phyloP scores from a whole-genome alignment of 768 basidiomycete genomes.

The Auriscalpium vulgare region DNA sequence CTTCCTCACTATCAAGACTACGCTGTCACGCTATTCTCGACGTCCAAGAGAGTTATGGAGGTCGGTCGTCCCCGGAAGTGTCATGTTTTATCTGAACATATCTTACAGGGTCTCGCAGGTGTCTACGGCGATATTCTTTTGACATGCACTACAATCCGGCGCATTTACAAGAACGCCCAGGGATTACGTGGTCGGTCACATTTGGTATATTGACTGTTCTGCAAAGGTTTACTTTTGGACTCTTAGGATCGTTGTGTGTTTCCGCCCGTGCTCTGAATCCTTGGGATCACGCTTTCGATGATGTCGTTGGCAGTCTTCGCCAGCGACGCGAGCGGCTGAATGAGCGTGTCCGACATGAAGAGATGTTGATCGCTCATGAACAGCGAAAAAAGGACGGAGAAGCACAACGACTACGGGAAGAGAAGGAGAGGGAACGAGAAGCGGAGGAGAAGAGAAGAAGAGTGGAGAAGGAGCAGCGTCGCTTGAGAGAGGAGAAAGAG shows the following conservation, averaged over 20 bases:
- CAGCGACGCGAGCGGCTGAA: not conserved
- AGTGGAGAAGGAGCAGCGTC: too few relatives aligned
- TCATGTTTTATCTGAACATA: not conserved
- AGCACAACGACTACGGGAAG: not conserved
- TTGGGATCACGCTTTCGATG: slow-evolving; percentile 1
- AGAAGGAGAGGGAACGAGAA: too few relatives aligned
- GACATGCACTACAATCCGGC: not conserved
- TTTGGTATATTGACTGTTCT: not conserved
- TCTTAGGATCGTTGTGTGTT: not conserved
- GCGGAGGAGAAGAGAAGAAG: too few relatives aligned
- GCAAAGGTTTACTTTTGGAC: not conserved
- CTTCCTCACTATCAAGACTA: not conserved
- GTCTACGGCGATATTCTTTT: not conserved
- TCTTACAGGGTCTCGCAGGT: not conserved
- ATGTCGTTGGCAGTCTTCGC: not conserved
- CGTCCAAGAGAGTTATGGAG: not conserved
- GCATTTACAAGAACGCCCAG: not conserved
- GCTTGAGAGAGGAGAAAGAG: too few relatives aligned
- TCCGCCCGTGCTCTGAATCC: not conserved
- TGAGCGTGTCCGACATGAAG: not conserved
- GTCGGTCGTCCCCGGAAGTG: not conserved
- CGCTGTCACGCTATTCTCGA: not conserved
- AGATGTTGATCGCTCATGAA: not conserved
- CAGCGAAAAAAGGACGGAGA: not conserved
- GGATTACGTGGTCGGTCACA: not conserved